A percentile compares a stretch with the other conserved stretches of the same genome.
These are phyloP conservation scores for Zychaea mexicana DNA, from an alignment of 371 early-diverging fungal genomes.

Conservation along the genomic window DNA sequence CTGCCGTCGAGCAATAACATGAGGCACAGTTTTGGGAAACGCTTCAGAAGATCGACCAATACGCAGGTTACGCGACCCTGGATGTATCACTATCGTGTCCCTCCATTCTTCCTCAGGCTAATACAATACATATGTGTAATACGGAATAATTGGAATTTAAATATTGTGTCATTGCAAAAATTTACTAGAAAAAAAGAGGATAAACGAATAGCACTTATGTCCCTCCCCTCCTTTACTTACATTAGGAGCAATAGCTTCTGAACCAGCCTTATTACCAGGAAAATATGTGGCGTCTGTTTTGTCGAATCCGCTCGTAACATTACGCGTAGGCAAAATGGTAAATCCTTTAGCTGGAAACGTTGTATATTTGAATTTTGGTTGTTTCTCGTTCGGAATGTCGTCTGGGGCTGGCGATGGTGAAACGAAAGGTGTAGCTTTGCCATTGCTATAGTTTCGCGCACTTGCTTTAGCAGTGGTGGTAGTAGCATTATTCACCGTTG, in stretches of 20 bases:
- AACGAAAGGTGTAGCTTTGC: too few species aligned
- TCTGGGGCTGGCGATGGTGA: slow-evolving; percentile 8
- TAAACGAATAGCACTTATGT: too few species aligned
- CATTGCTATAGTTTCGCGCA: too few species aligned
- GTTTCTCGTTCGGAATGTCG: slow-evolving; percentile 4
- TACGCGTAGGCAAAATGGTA: slow-evolving; percentile 51
- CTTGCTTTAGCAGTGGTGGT: too few species aligned
- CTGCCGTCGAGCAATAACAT: slow-evolving; percentile 75
- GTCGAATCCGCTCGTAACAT: slow-evolving; percentile 46
- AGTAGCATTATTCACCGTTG: too few species aligned
- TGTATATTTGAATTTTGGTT: slow-evolving; percentile 51
- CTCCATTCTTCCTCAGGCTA: slow-evolving; percentile 52
- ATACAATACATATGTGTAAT: not conserved
- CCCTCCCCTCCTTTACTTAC: too few species aligned
- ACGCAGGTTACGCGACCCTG: slow-evolving; percentile 81
- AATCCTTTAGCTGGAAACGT: slow-evolving; percentile 51
- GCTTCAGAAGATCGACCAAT: slow-evolving; percentile 84
- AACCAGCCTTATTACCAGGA: slow-evolving; percentile 41
- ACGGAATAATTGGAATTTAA: not conserved
- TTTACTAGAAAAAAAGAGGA: not conserved
- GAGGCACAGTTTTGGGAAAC: slow-evolving; percentile 76
- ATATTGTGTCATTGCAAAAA: not conserved
- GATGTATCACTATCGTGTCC: slow-evolving; percentile 82
- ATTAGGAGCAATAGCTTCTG: slow-evolving; percentile 35
- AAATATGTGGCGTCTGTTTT: slow-evolving; percentile 40